Conservation (phyloP, 1,139 yeast genomes). For the Suhomyces panamericanus region DNA sequence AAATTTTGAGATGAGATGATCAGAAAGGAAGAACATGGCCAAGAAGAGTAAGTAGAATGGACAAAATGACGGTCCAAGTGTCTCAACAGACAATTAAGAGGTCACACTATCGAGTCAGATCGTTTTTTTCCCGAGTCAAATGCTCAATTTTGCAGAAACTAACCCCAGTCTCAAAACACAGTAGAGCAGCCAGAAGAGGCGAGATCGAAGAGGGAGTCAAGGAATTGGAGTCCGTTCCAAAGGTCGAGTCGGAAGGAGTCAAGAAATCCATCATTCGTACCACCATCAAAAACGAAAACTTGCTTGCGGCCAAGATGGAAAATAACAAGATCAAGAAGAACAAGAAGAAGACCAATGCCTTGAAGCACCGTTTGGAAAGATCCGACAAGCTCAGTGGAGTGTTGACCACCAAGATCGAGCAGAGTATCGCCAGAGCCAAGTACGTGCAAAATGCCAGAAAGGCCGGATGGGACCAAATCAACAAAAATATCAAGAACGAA, state of each 20-base stretch:
- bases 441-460: constrained; percentile 63
- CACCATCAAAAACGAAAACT: constrained; percentile 65
- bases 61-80: background rate
- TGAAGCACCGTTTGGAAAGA: constrained; percentile 46
- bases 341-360: constrained; percentile 35
- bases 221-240: constrained; percentile 52
- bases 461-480: constrained; percentile 72
- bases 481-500: constrained; percentile 38
- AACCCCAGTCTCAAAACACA: constrained; percentile 57
- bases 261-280: constrained; percentile 66
- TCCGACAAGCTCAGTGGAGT: constrained; percentile 56
- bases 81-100: background rate
- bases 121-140: background rate
- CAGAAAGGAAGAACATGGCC: constrained; percentile 21
- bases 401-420: constrained; percentile 59
- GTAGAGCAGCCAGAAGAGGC: constrained; percentile 78
- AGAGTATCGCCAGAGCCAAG: constrained; percentile 62
- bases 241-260: constrained; percentile 57
- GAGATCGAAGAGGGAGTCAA: constrained; percentile 38
- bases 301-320: constrained; percentile 57
- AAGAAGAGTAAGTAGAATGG: constrained; percentile 29
- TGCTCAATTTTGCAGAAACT: constrained; percentile 9
- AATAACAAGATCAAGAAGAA: constrained; percentile 38
- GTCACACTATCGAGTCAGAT: background rate
- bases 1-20: constrained; percentile 13